A percentile compares a stretch with the other conserved stretches of the same genome.
Conservation (phyloP, 1,284 basidiomycete species). For the Melampsora americana region DNA sequence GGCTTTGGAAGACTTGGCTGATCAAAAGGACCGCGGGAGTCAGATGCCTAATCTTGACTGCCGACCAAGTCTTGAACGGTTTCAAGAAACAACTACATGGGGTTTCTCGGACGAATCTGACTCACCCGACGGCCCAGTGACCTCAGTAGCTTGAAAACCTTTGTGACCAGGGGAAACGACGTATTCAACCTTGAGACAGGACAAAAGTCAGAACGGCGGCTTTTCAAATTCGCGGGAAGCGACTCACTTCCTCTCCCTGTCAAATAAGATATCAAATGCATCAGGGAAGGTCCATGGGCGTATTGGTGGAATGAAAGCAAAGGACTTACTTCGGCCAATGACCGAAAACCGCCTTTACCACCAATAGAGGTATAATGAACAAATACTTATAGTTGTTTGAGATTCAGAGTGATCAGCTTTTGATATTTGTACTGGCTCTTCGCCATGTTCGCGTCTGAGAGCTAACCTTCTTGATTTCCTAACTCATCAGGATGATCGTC, state of each 20-base stretch:
- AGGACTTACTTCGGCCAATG: constrained; percentile 40
- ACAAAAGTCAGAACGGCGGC: background rate
- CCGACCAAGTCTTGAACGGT: too few relatives aligned
- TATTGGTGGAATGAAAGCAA: background rate
- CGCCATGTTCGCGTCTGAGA: background rate
- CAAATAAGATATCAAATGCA: background rate
- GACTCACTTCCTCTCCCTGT: constrained; percentile 42
- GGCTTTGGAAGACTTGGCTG: background rate
- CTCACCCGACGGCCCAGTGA: constrained; percentile 43
- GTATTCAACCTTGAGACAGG: constrained; percentile 39
- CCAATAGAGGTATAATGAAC: constrained; percentile 44
- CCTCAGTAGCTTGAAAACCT: constrained; percentile 43
- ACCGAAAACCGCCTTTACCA: constrained; percentile 43
- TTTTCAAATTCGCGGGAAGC: background rate
- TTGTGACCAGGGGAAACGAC: constrained; percentile 41
- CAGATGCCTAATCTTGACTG: too few relatives aligned
- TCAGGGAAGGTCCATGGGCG: background rate
- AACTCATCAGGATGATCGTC: constrained; percentile 44
- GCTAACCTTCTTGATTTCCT: constrained; percentile 43
- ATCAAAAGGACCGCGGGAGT: too few relatives aligned
- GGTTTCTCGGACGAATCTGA: background rate
- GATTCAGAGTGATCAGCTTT: background rate
- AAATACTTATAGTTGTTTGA: constrained; percentile 17
- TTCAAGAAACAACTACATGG: too few relatives aligned
- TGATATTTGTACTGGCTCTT: background rate